A percentile compares a stretch with the other conserved stretches of the same genome.
These are phyloP conservation scores for Saccharum hybrid DNA, from an alignment of 202 grass and related monocot genomes.

Conservation along the genomic window DNA sequence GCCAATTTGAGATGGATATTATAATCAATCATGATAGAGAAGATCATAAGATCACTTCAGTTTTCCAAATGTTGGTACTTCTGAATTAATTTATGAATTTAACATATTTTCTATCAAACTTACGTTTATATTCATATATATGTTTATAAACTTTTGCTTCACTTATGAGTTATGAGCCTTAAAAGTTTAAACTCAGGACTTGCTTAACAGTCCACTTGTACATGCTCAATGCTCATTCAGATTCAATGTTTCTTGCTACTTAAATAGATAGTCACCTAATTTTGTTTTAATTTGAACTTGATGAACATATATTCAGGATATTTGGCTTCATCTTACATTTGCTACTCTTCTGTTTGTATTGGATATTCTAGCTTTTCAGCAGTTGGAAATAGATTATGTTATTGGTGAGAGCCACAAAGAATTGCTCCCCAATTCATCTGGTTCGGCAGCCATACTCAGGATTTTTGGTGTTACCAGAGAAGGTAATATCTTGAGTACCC, in stretches of 20 bases:
- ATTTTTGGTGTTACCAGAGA: slow-evolving; percentile 98
- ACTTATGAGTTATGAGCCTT: neutral
- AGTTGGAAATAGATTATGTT: slow-evolving; percentile 95
- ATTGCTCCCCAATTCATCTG: slow-evolving; percentile 75
- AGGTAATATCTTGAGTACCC: slow-evolving; percentile 45
- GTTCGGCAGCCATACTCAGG: slow-evolving; percentile 86
- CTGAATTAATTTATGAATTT: neutral
- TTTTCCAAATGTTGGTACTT: neutral
- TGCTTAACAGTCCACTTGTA: neutral
- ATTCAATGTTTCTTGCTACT: slow-evolving; percentile 16
- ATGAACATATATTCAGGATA: slow-evolving; percentile 10
- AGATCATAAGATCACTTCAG: neutral
- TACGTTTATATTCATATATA: neutral
- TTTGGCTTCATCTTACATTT: slow-evolving; percentile 29
- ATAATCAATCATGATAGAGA: slow-evolving; percentile 9
- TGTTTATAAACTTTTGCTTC: neutral
- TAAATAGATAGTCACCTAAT: neutral
- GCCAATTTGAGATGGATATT: slow-evolving; percentile 24
- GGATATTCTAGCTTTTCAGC: slow-evolving; percentile 84
- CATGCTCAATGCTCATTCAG: slow-evolving; percentile 22
- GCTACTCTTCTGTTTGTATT: slow-evolving; percentile 42
- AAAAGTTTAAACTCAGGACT: slow-evolving; percentile 12
- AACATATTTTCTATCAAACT: neutral
- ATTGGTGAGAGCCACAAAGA: slow-evolving; percentile 89
- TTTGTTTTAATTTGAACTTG: slow-evolving; percentile 34